phyloP scores from a whole-genome alignment of 768 basidiomycete species.

The Crucibulum laeve region DNA sequence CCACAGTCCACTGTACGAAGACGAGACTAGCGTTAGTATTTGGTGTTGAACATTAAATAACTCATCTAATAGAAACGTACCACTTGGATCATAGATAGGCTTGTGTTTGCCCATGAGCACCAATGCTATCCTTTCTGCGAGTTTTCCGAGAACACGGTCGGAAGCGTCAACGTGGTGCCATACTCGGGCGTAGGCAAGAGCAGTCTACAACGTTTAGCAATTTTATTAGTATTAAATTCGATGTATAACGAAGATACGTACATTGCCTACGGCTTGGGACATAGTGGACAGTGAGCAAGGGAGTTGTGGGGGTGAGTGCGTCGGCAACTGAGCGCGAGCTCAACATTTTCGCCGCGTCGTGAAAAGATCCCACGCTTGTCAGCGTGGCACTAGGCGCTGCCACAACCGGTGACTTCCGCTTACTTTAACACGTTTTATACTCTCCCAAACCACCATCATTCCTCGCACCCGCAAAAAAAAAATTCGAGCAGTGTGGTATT shows the following conservation, averaged over 20 bases:
- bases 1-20: conserved; percentile 79
- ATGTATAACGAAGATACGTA: conserved; percentile 26
- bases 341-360: conserved; percentile 1
- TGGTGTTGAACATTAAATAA: neutral
- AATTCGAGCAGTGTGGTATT: too few relatives aligned
- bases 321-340: neutral
- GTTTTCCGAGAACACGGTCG: conserved; percentile 88
- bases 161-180: conserved; percentile 96
- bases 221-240: neutral
- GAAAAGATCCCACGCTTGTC: too few relatives aligned
- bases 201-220: conserved; percentile 59
- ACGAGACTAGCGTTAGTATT: neutral
- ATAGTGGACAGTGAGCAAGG: conserved; percentile 35
- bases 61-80: conserved; percentile 49
- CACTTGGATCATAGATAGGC: conserved; percentile 89
- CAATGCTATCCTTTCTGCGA: conserved; percentile 90
- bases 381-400: conserved; percentile 10
- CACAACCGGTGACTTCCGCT: too few relatives aligned
- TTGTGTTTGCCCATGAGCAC: conserved; percentile 99
- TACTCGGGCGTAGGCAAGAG: conserved; percentile 87
- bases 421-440: too few relatives aligned
- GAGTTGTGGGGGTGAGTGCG: too few relatives aligned
- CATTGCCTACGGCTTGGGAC: conserved; percentile 83
- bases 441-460: too few relatives aligned
- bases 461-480: too few relatives aligned